Percentiles rank a stretch among this genome's conserved stretches.
phyloP scores from a whole-genome alignment of 1,139 yeast genomes.

The Petasospora fabianii region DNA sequence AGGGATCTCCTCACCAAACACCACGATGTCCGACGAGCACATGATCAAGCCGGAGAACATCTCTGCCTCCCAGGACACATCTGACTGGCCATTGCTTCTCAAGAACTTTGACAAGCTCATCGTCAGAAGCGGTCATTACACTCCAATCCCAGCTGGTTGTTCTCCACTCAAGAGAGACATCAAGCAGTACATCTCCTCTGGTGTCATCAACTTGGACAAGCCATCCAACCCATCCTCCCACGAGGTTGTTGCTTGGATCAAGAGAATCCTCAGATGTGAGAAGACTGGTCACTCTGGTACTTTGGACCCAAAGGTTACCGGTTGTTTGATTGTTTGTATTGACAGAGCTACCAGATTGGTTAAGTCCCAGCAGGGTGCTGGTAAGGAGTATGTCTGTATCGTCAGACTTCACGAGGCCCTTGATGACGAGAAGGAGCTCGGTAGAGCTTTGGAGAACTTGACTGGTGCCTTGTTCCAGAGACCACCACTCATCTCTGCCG shows the following conservation, averaged over 20 bases:
- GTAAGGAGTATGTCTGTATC: constrained; percentile 98
- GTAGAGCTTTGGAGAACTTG: constrained; percentile 83
- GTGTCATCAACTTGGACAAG: constrained; percentile 95
- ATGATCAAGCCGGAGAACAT: constrained; percentile 88
- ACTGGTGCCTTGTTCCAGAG: constrained; percentile 99
- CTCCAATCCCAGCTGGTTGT: constrained; percentile 94
- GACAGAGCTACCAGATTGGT: constrained; percentile 98
- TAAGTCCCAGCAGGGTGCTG: constrained; percentile 99
- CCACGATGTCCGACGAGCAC: constrained; percentile 54
- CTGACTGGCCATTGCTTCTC: constrained; percentile 92
- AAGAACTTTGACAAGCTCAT: constrained; percentile 91
- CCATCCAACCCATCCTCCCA: constrained; percentile 98
- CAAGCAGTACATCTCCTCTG: constrained; percentile 84
- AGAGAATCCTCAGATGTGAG: constrained; percentile 90
- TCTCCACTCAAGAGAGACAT: constrained; percentile 93
- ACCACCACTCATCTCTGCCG: constrained; percentile 98
- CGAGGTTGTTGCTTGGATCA: constrained; percentile 99
- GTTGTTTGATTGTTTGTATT: constrained; percentile 94
- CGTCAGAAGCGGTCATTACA: constrained; percentile 94
- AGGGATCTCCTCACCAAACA: not conserved
- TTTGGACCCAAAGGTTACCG: constrained; percentile 97
- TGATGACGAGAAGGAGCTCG: constrained; percentile 86
- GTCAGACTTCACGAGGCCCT: constrained; percentile 92
- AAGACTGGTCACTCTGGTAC: constrained; percentile 99
- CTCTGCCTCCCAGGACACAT: constrained; percentile 78